Evolutionary conservation across 2,329 filamentous ascomycete species (phyloP).

Genomic region (Xenoacremonium recifei): DNA sequence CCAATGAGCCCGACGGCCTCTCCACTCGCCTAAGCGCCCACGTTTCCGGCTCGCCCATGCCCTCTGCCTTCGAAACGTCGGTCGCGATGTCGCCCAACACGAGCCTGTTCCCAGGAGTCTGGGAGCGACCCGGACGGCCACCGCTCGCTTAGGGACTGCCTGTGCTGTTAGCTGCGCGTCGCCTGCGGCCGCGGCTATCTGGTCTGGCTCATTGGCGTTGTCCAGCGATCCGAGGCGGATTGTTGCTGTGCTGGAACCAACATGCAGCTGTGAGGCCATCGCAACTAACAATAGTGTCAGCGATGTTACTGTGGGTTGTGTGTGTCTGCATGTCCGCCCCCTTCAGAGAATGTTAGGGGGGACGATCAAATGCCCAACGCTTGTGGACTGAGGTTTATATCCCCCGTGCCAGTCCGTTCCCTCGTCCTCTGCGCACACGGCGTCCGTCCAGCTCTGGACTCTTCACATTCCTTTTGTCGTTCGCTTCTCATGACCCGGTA

Average conservation of each 20-base stretch:
- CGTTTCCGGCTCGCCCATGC: conserved; percentile 11
- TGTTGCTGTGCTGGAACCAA: conserved; percentile 21
- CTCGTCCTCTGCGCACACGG: no score
- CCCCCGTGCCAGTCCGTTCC: no score
- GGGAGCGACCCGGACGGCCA: neutral
- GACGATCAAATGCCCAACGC: no score
- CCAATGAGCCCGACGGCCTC: conserved; percentile 19
- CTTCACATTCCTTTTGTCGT: conserved; percentile 7
- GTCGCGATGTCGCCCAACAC: conserved; percentile 5
- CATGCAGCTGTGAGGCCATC: no score
- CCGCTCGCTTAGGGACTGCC: no score
- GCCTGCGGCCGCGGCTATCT: conserved; percentile 27
- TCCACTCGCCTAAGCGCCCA: conserved; percentile 27
- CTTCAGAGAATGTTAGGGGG: no score
- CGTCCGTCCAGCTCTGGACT: no score
- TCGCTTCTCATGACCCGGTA: conserved; percentile 21
- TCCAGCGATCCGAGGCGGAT: conserved; percentile 22
- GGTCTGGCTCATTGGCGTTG: conserved; percentile 21
- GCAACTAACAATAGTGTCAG: no score
- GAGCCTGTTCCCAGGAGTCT: neutral
- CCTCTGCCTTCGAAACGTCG: conserved; percentile 7
- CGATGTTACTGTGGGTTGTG: no score
- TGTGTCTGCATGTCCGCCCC: no score
- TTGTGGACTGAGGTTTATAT: no score
- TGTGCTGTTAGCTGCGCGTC: no score